phyloP scores from a whole-genome alignment of 1,284 basidiomycete species.

The Austroboletus novae-zelandiae region DNA sequence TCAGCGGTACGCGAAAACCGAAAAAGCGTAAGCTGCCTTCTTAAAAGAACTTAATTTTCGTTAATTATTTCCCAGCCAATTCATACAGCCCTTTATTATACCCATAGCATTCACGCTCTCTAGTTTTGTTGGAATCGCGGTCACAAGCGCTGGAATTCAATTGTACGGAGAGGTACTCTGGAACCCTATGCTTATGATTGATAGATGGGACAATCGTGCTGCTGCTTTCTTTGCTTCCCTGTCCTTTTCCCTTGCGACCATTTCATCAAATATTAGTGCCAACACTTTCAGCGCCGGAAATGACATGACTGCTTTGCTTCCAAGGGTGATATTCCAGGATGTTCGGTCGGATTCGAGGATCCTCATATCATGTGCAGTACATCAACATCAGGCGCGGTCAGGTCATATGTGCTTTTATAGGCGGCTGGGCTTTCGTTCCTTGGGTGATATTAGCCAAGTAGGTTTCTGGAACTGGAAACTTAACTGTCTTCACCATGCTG shows the following conservation, averaged over 20 bases:
- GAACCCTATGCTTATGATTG: slow-evolving; percentile 48
- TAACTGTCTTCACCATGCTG: slow-evolving; percentile 2
- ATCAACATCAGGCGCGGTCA: slow-evolving; percentile 66
- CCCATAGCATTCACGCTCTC: slow-evolving; percentile 55
- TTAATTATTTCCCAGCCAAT: slow-evolving; percentile 37
- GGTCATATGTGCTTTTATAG: slow-evolving; percentile 58
- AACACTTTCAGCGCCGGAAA: slow-evolving; percentile 64
- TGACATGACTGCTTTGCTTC: slow-evolving; percentile 57
- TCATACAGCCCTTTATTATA: slow-evolving; percentile 55
- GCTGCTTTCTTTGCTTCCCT: slow-evolving; percentile 66
- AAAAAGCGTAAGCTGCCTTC: slow-evolving; percentile 21
- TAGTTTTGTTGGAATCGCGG: slow-evolving; percentile 57
- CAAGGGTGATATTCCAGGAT: slow-evolving; percentile 24
- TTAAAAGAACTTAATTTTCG: not conserved
- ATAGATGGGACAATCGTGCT: slow-evolving; percentile 61
- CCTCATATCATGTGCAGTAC: slow-evolving; percentile 34
- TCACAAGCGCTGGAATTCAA: slow-evolving; percentile 47
- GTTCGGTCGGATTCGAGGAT: not conserved
- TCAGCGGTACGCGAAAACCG: slow-evolving; percentile 29
- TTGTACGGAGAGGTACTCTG: slow-evolving; percentile 54
- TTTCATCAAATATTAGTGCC: slow-evolving; percentile 63
- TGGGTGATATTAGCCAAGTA: slow-evolving; percentile 52
- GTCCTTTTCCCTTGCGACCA: slow-evolving; percentile 56
- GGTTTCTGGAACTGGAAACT: slow-evolving; percentile 1
- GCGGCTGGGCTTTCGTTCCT: slow-evolving; percentile 52